Conservation (phyloP, 306 rosid genomes). For the Purshia tridentata region DNA sequence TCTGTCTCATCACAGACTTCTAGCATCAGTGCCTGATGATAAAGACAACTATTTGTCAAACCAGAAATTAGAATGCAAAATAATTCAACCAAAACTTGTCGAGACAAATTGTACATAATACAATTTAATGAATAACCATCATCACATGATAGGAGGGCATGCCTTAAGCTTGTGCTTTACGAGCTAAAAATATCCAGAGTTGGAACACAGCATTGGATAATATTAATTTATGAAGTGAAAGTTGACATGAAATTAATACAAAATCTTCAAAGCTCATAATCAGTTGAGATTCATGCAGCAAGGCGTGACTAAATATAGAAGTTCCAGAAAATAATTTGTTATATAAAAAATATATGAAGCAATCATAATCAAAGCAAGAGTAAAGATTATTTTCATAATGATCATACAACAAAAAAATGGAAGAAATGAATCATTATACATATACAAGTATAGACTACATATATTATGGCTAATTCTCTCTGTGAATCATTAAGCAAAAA, state of each 20-base stretch:
- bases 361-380: background rate
- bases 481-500: background rate
- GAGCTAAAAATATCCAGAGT: no score
- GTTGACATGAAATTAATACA: background rate
- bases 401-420: background rate
- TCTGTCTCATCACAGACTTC: slow-evolving; percentile 99
- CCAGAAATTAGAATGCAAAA: slow-evolving; percentile 27
- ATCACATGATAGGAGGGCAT: background rate
- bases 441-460: background rate
- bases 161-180: background rate
- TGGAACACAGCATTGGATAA: background rate
- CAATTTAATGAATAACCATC: background rate
- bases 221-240: background rate
- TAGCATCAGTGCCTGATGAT: slow-evolving; percentile 76
- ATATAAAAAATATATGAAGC: slow-evolving; percentile 4
- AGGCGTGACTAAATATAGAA: background rate
- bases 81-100: slow-evolving; percentile 12
- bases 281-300: background rate
- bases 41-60: slow-evolving; percentile 26
- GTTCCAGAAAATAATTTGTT: background rate
- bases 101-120: background rate
- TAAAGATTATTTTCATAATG: no score
- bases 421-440: background rate
- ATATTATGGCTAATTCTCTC: background rate
- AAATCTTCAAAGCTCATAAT: no score